Evolutionary conservation across 768 basidiomycete genomes (phyloP), one percentile per base, ranked within the genome.

Genomic region (Russula olivacea): DNA sequence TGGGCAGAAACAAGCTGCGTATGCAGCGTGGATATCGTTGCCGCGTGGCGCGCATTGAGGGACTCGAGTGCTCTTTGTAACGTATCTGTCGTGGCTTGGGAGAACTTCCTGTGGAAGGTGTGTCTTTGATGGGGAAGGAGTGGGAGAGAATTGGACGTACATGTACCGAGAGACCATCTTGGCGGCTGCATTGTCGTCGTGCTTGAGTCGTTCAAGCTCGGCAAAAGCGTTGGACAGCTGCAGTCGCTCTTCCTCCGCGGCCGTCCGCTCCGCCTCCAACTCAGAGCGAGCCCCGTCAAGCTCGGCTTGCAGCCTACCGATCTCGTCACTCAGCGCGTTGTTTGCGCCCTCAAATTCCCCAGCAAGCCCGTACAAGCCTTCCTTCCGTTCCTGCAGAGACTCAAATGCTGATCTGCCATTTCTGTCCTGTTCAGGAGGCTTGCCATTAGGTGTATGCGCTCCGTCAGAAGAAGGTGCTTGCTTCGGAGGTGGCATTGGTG

Each of bases 121-220:
- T 17, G 17, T 19, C 11, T 14, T 4, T 55, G 36, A 19, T 7
- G 30, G 21, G 23, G 19, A 63, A 23, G 38, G 11, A 10, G 19
- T 38, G 32, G 17, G 53, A 61, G 25, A 40, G 59, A 50, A 23
- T 23, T 23, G 43, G 43, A 76, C 85, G 59, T 67, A 91, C 91
- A 92, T 93, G 71, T 93, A 93, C 41, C 88, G 82, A 30, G 89
- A 83, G 32, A 93, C 91, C 83, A 92, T 88, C 69, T 85, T 88
- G 14, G 86, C 85, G 2, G 91, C 90, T 0, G 86, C 81, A n/a
- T 77, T 81, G 61, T 92, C 89, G 54, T 91, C 88, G 19, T 83
- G 71, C 66, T 77, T 75, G 52, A 82, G 75, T 67, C 76, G 78
- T 57, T 88, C 80, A 17, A 89, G 74, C 64, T 84, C 83, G 1